Percentiles rank a stretch among this genome's conserved stretches.
These are phyloP conservation scores for Strobilomyces echinocephalus DNA, from an alignment of 768 basidiomycete genomes.

Conservation along the genomic window DNA sequence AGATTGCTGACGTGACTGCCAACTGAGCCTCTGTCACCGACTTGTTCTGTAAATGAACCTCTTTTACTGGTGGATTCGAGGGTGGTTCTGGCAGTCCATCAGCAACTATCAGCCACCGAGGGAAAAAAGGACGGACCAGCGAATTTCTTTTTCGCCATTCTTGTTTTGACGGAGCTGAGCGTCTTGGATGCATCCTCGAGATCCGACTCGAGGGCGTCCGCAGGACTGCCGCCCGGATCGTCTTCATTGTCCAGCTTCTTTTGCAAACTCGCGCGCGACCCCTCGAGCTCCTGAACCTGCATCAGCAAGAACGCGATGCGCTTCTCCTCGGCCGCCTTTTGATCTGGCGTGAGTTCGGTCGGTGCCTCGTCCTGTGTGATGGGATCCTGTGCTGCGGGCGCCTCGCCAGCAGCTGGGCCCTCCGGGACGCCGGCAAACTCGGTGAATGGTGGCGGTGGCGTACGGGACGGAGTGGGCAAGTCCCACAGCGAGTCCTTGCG, in stretches of 20 bases:
- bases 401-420: conserved; percentile 3
- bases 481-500: conserved; percentile 4
- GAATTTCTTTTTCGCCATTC: conserved; percentile 20
- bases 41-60: conserved; percentile 2
- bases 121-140: conserved; percentile 8
- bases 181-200: conserved; percentile 15
- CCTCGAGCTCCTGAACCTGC: conserved; percentile 17
- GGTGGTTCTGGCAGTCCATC: conserved; percentile 13
- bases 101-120: background rate
- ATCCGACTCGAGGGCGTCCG: conserved; percentile 12
- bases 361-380: conserved; percentile 16
- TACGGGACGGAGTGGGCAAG: conserved; percentile 3
- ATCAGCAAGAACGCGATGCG: conserved; percentile 17
- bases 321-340: conserved; percentile 19
- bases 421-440: conserved; percentile 14
- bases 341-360: conserved; percentile 19
- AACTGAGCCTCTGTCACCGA: background rate
- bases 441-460: conserved; percentile 28
- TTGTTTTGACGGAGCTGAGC: conserved; percentile 6
- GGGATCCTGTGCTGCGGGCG: conserved; percentile 4
- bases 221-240: background rate
- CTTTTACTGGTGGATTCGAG: background rate
- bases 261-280: background rate
- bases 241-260: conserved; percentile 1
- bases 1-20: conserved; percentile 4